phyloP scores from a whole-genome alignment of 2,329 filamentous ascomycete species.

The Torrubiellomyces zombiae region DNA sequence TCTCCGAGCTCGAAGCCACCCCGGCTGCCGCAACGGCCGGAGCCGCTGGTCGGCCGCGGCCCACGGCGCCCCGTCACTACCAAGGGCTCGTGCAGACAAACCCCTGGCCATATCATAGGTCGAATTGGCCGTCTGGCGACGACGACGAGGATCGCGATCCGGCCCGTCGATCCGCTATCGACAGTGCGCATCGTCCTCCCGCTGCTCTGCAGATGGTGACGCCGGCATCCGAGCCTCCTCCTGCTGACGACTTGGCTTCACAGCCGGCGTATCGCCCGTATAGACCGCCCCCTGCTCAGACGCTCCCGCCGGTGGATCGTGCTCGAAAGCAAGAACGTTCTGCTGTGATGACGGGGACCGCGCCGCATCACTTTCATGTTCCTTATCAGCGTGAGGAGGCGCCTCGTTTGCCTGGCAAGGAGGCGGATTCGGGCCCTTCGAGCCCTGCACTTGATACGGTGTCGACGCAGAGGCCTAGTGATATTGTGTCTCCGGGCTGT shows the following conservation, averaged over 20 bases:
- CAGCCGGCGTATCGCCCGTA: conserved; percentile 14
- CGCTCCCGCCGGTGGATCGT: neutral
- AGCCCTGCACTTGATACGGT: neutral
- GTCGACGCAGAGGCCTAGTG: neutral
- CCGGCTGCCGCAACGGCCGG: conserved; percentile 6
- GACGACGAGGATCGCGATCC: conserved; percentile 4
- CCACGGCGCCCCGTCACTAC: conserved; percentile 9
- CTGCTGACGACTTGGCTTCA: conserved; percentile 7
- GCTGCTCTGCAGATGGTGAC: neutral
- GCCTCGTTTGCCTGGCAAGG: neutral
- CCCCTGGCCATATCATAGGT: conserved; percentile 17
- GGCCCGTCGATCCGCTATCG: conserved; percentile 3
- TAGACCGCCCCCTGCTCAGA: conserved; percentile 8
- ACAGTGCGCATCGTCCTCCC: too few species aligned
- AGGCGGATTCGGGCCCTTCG: neutral
- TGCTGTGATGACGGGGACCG: neutral
- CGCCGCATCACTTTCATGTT: conserved; percentile 10
- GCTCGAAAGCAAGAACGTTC: neutral
- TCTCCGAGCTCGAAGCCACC: conserved; percentile 15
- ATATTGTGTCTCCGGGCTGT: neutral
- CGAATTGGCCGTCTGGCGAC: conserved; percentile 3
- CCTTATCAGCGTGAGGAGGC: conserved; percentile 1
- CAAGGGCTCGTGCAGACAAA: conserved; percentile 7
- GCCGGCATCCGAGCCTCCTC: conserved; percentile 4
- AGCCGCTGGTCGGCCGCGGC: conserved; percentile 9